Conservation (phyloP, 2,329 filamentous ascomycete species). For the Chrysoporthe cubensis region DNA sequence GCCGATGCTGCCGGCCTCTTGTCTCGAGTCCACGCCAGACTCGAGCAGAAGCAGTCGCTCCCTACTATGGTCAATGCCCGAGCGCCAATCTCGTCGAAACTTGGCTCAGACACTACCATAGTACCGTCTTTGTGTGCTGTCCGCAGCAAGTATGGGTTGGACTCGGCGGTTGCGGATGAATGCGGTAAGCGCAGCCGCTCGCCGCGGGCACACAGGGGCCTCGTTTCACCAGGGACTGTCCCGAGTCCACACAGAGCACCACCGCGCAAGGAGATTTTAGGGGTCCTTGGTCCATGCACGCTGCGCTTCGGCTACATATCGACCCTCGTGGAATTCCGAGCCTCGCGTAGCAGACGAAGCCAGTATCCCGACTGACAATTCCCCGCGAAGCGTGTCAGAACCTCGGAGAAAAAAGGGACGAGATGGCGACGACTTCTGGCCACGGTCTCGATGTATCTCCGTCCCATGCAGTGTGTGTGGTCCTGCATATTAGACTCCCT, state of each 20-base stretch:
- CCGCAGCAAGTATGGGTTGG: background rate
- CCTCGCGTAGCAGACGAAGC: background rate
- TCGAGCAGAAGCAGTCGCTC: background rate
- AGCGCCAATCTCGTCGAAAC: background rate
- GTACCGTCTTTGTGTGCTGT: background rate
- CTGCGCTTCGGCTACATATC: background rate
- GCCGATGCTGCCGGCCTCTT: background rate
- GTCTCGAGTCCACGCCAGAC: background rate
- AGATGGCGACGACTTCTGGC: background rate
- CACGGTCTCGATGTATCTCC: background rate
- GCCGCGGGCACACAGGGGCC: background rate
- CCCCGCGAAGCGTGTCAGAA: background rate
- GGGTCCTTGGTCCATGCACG: background rate
- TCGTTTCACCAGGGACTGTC: background rate
- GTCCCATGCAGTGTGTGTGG: background rate
- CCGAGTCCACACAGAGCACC: slow-evolving; percentile 3
- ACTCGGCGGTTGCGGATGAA: background rate
- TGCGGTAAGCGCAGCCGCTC: slow-evolving; percentile 1
- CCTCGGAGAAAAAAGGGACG: background rate
- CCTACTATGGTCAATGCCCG: background rate
- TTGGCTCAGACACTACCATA: background rate
- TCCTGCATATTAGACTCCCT: background rate
- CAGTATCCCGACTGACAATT: background rate
- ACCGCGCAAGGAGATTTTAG: slow-evolving; percentile 2
- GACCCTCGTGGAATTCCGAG: background rate